Conservation (phyloP, 495 filamentous ascomycete genomes). For the Astrothelium macrocarpum region DNA sequence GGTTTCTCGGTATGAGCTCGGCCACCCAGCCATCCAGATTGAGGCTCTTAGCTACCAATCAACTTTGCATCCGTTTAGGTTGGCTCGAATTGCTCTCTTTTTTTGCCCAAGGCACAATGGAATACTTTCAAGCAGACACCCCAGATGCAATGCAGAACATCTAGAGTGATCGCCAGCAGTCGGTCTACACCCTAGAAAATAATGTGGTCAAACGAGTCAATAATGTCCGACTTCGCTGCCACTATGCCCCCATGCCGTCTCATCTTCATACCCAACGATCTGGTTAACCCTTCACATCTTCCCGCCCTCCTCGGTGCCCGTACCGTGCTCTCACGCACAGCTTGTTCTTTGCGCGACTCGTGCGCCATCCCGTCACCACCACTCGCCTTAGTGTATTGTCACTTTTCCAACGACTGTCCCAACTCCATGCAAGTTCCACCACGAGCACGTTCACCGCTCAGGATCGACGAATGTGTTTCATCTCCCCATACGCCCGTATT, state of each 20-base stretch:
- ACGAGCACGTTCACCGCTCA: background rate
- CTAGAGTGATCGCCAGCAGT: background rate
- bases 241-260: background rate
- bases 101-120: no score
- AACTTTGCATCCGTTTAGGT: no score
- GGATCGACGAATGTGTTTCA: background rate
- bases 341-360: background rate
- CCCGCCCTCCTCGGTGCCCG: background rate
- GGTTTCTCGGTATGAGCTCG: no score
- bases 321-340: background rate
- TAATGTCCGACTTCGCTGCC: background rate
- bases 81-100: no score
- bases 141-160: background rate
- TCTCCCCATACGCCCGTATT: no score
- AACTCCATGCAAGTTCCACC: background rate
- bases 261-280: background rate
- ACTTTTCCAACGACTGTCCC: background rate
- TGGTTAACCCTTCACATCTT: background rate
- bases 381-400: background rate
- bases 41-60: no score
- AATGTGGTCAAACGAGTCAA: background rate
- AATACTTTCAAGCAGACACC: no score
- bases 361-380: background rate
- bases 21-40: no score
- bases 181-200: background rate